Conservation (phyloP, 768 basidiomycete species). For the Mycena amicta region DNA sequence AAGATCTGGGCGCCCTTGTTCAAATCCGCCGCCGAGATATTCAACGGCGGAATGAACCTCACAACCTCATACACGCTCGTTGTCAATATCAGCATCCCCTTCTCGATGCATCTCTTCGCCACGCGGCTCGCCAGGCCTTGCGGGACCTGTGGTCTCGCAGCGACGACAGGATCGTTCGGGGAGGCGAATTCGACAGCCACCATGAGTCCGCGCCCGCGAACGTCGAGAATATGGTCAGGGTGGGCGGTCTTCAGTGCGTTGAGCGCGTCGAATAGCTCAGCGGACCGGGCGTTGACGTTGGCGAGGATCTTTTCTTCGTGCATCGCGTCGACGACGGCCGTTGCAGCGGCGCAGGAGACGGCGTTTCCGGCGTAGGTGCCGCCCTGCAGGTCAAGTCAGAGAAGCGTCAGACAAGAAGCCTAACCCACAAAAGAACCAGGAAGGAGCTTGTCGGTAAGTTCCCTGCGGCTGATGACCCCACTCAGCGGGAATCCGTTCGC, state of each 20-base stretch:
- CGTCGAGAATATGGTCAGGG: conserved; percentile 73
- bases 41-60: conserved; percentile 92
- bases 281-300: conserved; percentile 77
- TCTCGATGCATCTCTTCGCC: conserved; percentile 79
- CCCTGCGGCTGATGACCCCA: conserved; percentile 78
- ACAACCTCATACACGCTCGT: conserved; percentile 88
- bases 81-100: conserved; percentile 85
- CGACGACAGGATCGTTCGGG: conserved; percentile 51
- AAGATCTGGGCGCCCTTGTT: conserved; percentile 68
- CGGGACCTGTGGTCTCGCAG: conserved; percentile 32
- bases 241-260: conserved; percentile 54
- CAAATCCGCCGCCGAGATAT: conserved; percentile 76
- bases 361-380: conserved; percentile 94
- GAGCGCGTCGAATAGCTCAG: conserved; percentile 69
- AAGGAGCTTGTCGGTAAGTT: conserved; percentile 75
- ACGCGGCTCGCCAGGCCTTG: conserved; percentile 67
- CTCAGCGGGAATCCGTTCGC: conserved; percentile 95
- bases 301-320: conserved; percentile 77
- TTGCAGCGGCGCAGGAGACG: conserved; percentile 88
- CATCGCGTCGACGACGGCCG: conserved; percentile 79
- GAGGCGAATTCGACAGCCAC: conserved; percentile 78
- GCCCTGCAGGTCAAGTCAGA: conserved; percentile 46
- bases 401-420: neutral
- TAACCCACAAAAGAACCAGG: conserved; percentile 76
- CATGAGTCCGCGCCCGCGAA: conserved; percentile 91